These are phyloP conservation scores for Arabidopsis hybrid DNA, from an alignment of 441 rosid species.

Conservation along the genomic window DNA sequence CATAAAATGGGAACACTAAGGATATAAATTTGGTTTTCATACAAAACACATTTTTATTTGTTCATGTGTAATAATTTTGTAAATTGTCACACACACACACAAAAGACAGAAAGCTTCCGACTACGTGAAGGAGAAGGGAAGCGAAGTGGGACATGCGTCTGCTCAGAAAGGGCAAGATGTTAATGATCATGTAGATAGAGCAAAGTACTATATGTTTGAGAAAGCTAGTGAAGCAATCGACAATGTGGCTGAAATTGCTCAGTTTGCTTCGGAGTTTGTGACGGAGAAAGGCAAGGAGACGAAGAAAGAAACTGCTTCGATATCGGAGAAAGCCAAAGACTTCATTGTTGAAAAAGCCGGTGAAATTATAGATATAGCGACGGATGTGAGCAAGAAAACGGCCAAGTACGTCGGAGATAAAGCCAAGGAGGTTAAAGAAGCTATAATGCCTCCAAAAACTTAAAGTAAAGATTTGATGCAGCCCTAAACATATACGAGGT, in stretches of 20 bases:
- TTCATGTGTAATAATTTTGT: constrained; percentile 3
- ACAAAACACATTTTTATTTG: neutral
- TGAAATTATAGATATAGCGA: constrained; percentile 31
- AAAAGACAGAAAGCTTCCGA: constrained; percentile 37
- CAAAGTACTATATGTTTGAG: constrained; percentile 33
- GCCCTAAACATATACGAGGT: neutral
- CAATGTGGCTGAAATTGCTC: constrained; percentile 32
- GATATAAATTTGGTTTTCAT: neutral
- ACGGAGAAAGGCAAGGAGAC: constrained; percentile 35
- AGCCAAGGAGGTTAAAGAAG: constrained; percentile 40
- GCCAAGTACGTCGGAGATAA: constrained; percentile 35
- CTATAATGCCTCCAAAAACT: constrained; percentile 37
- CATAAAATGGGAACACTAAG: no score
- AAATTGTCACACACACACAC: neutral
- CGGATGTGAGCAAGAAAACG: constrained; percentile 31
- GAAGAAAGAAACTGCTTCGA: constrained; percentile 29
- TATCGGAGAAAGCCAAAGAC: constrained; percentile 34
- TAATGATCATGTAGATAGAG: constrained; percentile 41
- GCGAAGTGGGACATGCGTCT: constrained; percentile 33
- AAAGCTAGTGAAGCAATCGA: constrained; percentile 43
- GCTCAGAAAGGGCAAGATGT: constrained; percentile 39
- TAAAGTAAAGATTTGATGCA: constrained; percentile 5
- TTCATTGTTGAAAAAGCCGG: constrained; percentile 22
- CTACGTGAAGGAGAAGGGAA: constrained; percentile 42
- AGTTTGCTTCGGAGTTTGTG: constrained; percentile 35